Base-by-base conservation (phyloP, 306 rosid genomes). In the Cajanus cajan region DNA sequence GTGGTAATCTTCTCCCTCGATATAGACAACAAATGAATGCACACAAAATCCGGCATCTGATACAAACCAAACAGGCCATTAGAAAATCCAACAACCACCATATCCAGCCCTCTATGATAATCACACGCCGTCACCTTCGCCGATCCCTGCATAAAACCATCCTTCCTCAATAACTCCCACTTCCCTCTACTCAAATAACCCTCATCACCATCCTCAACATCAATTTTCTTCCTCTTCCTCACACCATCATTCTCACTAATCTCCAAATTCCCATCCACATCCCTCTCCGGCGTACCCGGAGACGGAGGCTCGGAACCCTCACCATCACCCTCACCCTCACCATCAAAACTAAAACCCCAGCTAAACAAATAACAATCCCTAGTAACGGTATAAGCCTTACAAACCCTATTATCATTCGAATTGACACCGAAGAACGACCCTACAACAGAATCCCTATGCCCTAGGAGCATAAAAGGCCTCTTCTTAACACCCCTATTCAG, bases 41-140 rank as follows among this genome's bases (percentile, higher is more conserved):
- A 92, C 82, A 95, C 96, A 19, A 93, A 95, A 68, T 95, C 99
- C 4, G 98, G 98, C 96, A 95, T 88, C 82, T 90, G 97, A 87
- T 95, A 93, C 80, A 95, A 62, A 82, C 87, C 97, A 73, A 95
- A 95, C 15, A 86, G 90, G 4, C 99, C 99, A 80, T 89, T 95
- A 0, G 98, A 88, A 82, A 90, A 95, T 41, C 99, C 94, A 55
- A 88, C 95, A 68, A 95, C 98, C 54, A 91, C 68, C 94, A 93
- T 84, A 43, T 93, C 95, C 68, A 93, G 82, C 58, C 87, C 95
- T 76, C 85, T 83, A 70, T 92, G 97, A 84, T 90, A 95, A 88
- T 95, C 98, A 63, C 99, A 91, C 0, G 97, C 88, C 0, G 98
- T 82, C 68, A 90, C 43, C 84, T 82, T 95, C 0, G 91, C 87